A percentile compares a stretch with the other conserved stretches of the same genome.
phyloP scores from a whole-genome alignment of 495 filamentous ascomycete species.

The Penicillium samsonianum region DNA sequence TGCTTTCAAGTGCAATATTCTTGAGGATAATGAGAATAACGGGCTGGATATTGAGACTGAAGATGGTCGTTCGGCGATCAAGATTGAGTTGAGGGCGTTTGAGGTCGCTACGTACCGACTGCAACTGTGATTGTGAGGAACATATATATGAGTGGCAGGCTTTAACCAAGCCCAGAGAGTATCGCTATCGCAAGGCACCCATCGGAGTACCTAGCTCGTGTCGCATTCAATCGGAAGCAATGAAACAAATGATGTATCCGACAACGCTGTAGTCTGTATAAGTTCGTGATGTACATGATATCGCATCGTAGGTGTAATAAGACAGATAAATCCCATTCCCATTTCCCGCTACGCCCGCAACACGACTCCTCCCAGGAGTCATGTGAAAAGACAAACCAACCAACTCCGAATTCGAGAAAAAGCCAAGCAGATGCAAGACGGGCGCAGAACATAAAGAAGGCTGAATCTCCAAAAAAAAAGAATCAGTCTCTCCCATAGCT shows the following conservation, averaged over 20 bases:
- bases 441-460: not conserved
- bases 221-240: not conserved
- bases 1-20: slow-evolving; percentile 75
- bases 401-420: slow-evolving; percentile 19
- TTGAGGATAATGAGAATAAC: slow-evolving; percentile 60
- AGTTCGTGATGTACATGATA: slow-evolving; percentile 30
- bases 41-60: slow-evolving; percentile 46
- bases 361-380: slow-evolving; percentile 7
- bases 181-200: not conserved
- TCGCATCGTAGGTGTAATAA: slow-evolving; percentile 6
- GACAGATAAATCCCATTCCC: slow-evolving; percentile 1
- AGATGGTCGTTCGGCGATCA: slow-evolving; percentile 49
- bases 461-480: not conserved
- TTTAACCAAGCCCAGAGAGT: not conserved
- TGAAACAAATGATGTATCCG: not conserved
- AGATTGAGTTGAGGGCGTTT: slow-evolving; percentile 76
- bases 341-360: slow-evolving; percentile 8
- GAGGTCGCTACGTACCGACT: slow-evolving; percentile 87
- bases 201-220: not conserved
- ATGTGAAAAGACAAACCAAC: slow-evolving; percentile 15
- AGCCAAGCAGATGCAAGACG: slow-evolving; percentile 14
- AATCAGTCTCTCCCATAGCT: slow-evolving; percentile 49
- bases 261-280: slow-evolving; percentile 15
- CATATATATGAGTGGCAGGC: not conserved
- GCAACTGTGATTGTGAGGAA: slow-evolving; percentile 52